Percentiles rank a stretch among this genome's conserved stretches.
These are phyloP conservation scores for Rhizoclosmatium sp. DNA, from an alignment of 192 early-diverging fungal species.

Conservation along the genomic window DNA sequence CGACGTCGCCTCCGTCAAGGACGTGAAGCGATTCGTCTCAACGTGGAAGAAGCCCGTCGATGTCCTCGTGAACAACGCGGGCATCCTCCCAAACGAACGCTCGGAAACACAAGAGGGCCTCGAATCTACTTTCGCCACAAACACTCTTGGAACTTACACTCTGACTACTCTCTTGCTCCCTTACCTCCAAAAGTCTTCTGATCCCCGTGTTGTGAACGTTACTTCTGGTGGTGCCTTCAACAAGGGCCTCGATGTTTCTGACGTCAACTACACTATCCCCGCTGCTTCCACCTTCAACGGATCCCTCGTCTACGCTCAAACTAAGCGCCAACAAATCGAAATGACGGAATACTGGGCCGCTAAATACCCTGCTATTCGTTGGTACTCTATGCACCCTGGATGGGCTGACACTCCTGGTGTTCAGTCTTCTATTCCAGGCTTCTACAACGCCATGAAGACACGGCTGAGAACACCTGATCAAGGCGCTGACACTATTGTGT, in stretches of 20 bases:
- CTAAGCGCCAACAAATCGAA: conserved; percentile 45
- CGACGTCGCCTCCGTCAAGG: neutral
- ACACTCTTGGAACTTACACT: conserved; percentile 36
- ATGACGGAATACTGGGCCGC: conserved; percentile 41
- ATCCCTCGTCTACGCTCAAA: conserved; percentile 37
- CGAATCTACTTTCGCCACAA: conserved; percentile 40
- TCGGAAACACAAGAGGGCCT: conserved; percentile 36
- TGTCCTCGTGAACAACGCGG: conserved; percentile 51
- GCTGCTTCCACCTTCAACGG: conserved; percentile 23
- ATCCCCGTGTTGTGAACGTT: conserved; percentile 30
- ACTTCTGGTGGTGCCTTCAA: conserved; percentile 44
- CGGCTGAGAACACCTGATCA: conserved; percentile 34
- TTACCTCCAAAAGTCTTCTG: neutral
- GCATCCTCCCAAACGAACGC: conserved; percentile 28
- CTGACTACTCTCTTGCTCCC: conserved; percentile 43
- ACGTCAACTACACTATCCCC: neutral
- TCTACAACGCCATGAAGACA: conserved; percentile 25
- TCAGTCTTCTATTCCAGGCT: conserved; percentile 20
- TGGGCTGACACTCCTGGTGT: conserved; percentile 46
- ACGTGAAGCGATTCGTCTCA: conserved; percentile 14
- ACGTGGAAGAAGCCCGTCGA: neutral
- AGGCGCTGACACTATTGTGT: conserved; percentile 50
- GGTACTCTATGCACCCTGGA: conserved; percentile 39
- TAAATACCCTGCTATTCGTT: conserved; percentile 32
- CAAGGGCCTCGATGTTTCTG: conserved; percentile 14